Evolutionary conservation across 2,329 filamentous ascomycete species (phyloP), one percentile per base, ranked within the genome.

Genomic region (Fusarium pininemorale): DNA sequence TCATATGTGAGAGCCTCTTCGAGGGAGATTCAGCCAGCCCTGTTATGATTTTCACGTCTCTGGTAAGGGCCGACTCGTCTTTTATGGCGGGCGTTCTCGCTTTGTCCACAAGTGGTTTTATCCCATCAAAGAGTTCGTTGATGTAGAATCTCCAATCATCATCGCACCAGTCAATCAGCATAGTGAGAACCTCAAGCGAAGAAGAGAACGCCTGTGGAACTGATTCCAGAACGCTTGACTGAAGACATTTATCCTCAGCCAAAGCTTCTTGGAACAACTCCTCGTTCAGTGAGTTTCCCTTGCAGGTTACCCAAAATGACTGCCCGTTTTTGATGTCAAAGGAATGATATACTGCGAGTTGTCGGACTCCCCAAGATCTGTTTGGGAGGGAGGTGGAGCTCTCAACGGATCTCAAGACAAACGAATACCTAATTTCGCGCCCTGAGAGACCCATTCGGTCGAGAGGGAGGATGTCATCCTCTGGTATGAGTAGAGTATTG

Each of bases 131-230:
- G 1, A 72, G 63, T 7, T 65, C 63, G 14, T 74, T 75, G 22
- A 75, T 67, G 30, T 67, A 75, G 13, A 51, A 75, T 24, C 55
- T 35, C 72, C 73, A 75, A 8, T 73, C 58, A 1, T 70, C 63
- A 16, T 75, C 73, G 8, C 69, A 72, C 73, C 73, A 75, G 12
- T 70, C 62, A 4, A 75, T 53, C 12, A 75, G n/a, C 41, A 70
- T 53, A 8, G 24, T 4, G 10, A 75, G 42, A 9, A 63, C 13
- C 1, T 73, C 72, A 7, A 75, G 6, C 0, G 72, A 53, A 22
- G 58, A 61, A 0, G 48, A 24, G 4, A 75, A 75, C 0, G 65
- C 35, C 1, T 30, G 30, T 6, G 61, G 20, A 4, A 61, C 48
- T 1, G 59, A 54, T 14, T 42, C 15, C 0, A 64, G 16, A 20